Evolutionary conservation across 2,329 filamentous ascomycete species (phyloP).

Genomic region (Lachnellula occidentalis): DNA sequence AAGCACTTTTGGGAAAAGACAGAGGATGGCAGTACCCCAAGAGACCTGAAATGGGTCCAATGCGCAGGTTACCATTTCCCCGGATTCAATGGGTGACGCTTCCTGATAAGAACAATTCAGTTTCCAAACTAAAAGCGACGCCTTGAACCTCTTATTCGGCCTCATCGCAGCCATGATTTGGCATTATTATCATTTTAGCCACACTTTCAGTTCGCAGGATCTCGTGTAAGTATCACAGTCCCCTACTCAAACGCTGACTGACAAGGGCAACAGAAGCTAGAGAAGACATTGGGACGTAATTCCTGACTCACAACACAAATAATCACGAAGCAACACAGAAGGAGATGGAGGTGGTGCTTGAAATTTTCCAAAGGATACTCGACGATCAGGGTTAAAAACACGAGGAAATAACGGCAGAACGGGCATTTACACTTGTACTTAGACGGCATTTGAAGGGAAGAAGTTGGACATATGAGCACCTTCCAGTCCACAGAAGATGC

Average conservation of each 20-base stretch:
- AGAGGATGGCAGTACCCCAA: no score
- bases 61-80: no score
- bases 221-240: neutral
- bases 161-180: neutral
- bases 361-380: neutral
- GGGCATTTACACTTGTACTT: neutral
- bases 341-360: neutral
- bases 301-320: neutral
- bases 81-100: no score
- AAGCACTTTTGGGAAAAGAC: no score
- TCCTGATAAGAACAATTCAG: neutral
- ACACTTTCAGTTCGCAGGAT: neutral
- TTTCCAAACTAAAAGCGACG: neutral
- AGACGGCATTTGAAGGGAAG: neutral
- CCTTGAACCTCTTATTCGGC: neutral
- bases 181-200: neutral
- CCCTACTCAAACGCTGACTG: neutral
- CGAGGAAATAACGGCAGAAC: neutral
- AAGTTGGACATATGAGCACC: no score
- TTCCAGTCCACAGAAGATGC: no score
- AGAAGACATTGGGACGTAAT: neutral
- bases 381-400: neutral
- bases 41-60: no score
- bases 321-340: neutral
- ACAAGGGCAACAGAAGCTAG: neutral